These are phyloP conservation scores for Lavandula angustifolia DNA, from an alignment of 257 asterid genomes.

Conservation along the genomic window DNA sequence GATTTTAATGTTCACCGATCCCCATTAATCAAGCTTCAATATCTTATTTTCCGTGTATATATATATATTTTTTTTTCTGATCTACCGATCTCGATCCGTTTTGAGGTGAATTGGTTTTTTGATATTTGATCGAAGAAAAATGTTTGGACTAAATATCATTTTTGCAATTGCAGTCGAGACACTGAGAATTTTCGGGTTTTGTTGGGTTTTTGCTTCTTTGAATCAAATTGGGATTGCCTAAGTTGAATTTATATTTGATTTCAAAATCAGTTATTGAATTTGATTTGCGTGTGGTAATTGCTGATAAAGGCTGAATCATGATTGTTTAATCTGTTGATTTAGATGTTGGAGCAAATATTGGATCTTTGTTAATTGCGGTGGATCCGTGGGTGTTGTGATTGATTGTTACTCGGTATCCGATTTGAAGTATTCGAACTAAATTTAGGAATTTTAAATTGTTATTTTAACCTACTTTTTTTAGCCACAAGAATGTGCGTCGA, in stretches of 20 bases:
- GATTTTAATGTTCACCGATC: not conserved
- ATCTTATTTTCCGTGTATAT: not conserved
- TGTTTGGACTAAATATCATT: conserved; percentile 11
- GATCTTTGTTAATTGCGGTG: not conserved
- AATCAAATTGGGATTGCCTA: conserved; percentile 19
- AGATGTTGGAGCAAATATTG: not conserved
- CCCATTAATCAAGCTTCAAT: conserved; percentile 14
- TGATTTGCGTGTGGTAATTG: conserved; percentile 7
- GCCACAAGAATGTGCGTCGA: not conserved
- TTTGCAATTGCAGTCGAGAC: not conserved
- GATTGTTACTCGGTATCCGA: not conserved
- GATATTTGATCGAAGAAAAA: conserved; percentile 14
- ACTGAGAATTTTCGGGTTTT: conserved; percentile 6
- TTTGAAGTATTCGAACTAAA: conserved; percentile 6
- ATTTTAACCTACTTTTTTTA: not conserved
- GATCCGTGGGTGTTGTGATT: not conserved
- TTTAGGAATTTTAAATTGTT: not conserved
- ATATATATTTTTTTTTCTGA: conserved; percentile 36
- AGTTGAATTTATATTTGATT: conserved; percentile 14
- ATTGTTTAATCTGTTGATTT: conserved; percentile 11
- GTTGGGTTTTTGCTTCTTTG: conserved; percentile 13
- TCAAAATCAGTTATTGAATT: not conserved
- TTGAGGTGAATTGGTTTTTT: not conserved
- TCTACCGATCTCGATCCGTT: conserved; percentile 44
- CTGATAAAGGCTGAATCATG: conserved; percentile 20